phyloP scores from a whole-genome alignment of 2,329 filamentous ascomycete genomes.

The Orbilia blumenaviensis region DNA sequence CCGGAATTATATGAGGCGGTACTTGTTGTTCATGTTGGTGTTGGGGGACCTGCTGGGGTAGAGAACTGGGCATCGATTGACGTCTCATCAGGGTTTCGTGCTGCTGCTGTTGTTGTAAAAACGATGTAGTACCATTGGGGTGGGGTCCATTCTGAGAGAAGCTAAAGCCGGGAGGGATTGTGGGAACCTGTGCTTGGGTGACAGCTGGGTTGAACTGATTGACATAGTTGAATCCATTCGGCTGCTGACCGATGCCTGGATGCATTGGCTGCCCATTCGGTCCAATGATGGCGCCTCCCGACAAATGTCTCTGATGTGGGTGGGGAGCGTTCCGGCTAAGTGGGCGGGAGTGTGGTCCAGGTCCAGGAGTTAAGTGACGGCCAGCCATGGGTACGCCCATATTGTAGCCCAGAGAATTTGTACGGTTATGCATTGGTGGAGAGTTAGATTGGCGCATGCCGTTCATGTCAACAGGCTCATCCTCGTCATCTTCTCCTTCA shows the following conservation, averaged over 20 bases:
- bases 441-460: slow-evolving; percentile 63
- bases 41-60: slow-evolving; percentile 57
- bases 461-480: slow-evolving; percentile 65
- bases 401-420: slow-evolving; percentile 43
- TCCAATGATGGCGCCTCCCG: slow-evolving; percentile 36
- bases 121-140: slow-evolving; percentile 65
- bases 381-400: slow-evolving; percentile 31
- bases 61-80: slow-evolving; percentile 57
- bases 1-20: slow-evolving; percentile 64
- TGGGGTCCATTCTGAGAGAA: slow-evolving; percentile 57
- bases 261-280: slow-evolving; percentile 51
- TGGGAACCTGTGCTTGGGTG: slow-evolving; percentile 36
- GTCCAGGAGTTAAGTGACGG: slow-evolving; percentile 44
- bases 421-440: slow-evolving; percentile 72
- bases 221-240: slow-evolving; percentile 48
- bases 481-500: slow-evolving; percentile 84
- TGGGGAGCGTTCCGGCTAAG: slow-evolving; percentile 51
- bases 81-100: slow-evolving; percentile 53
- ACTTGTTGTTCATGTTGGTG: slow-evolving; percentile 60
- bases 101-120: slow-evolving; percentile 73
- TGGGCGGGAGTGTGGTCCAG: slow-evolving; percentile 36
- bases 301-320: slow-evolving; percentile 47
- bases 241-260: slow-evolving; percentile 35
- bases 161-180: slow-evolving; percentile 48
- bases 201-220: slow-evolving; percentile 52